Evolutionary conservation across 2,329 filamentous ascomycete species (phyloP).

Genomic region (Talaromyces funiculosus): DNA sequence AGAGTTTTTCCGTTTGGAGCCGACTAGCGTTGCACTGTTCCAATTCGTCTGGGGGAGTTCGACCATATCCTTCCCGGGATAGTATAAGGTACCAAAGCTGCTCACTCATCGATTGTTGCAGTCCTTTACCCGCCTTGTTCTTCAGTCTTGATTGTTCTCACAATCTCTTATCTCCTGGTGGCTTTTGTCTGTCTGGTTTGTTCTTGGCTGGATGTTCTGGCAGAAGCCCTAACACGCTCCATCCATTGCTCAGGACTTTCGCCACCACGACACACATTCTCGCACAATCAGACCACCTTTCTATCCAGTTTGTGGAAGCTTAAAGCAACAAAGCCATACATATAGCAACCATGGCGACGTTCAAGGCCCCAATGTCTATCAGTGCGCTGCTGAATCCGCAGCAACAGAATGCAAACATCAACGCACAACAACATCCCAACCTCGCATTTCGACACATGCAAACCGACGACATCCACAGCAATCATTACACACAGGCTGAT

Average conservation of each 20-base stretch:
- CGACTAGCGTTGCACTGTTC: conserved; percentile 3
- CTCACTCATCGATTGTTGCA: not conserved
- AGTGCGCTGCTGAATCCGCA: conserved; percentile 14
- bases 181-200: not conserved
- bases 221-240: not conserved
- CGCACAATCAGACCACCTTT: not conserved
- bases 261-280: not conserved
- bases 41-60: not conserved
- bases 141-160: not conserved
- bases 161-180: not conserved
- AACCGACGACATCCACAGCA: not conserved
- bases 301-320: not conserved
- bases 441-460: conserved; percentile 18
- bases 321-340: not conserved
- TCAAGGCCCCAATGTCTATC: conserved; percentile 14
- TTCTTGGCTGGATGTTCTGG: not conserved
- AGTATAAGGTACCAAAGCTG: conserved; percentile 6
- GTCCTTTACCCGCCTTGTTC: not conserved
- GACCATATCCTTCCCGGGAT: conserved; percentile 4
- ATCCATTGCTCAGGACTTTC: not conserved
- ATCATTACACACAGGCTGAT: conserved; percentile 20
- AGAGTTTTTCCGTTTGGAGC: not conserved
- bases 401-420: conserved; percentile 6
- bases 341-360: conserved; percentile 9
- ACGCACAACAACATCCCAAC: conserved; percentile 23